Conservation (phyloP, 371 early-diverging fungal genomes). For the Mortierella sp. region DNA sequence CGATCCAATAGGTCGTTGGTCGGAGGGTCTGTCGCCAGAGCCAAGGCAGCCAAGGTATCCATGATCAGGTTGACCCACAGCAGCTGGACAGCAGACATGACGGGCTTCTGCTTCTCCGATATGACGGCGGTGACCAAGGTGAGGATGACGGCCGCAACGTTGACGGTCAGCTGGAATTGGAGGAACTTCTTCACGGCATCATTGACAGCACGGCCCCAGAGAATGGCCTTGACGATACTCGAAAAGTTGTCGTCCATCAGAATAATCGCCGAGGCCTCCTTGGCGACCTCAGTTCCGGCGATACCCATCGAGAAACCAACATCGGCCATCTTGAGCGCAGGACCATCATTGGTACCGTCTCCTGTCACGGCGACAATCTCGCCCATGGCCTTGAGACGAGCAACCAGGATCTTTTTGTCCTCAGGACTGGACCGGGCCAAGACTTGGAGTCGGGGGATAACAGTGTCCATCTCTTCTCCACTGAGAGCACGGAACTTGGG, state of each 20-base stretch:
- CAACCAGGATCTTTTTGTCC: conserved; percentile 80
- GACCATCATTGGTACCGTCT: conserved; percentile 85
- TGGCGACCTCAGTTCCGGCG: conserved; percentile 86
- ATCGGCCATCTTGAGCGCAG: conserved; percentile 85
- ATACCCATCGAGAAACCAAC: conserved; percentile 89
- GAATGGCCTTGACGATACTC: conserved; percentile 79
- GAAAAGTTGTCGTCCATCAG: conserved; percentile 87
- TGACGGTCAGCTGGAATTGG: conserved; percentile 86
- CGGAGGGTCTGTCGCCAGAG: conserved; percentile 83
- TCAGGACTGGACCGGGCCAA: conserved; percentile 83
- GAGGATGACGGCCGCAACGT: conserved; percentile 77
- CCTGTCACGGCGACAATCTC: conserved; percentile 88
- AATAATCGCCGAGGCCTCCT: conserved; percentile 84
- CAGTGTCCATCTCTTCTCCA: conserved; percentile 60
- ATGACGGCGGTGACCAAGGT: conserved; percentile 74
- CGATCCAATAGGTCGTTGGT: conserved; percentile 73
- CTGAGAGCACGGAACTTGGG: conserved; percentile 71
- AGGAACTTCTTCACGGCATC: conserved; percentile 86
- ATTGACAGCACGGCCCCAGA: conserved; percentile 87
- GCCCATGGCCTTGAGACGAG: conserved; percentile 73
- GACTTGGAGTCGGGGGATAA: conserved; percentile 75
- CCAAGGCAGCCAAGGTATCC: conserved; percentile 85
- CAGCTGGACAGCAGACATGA: conserved; percentile 80
- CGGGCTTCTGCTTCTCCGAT: conserved; percentile 62
- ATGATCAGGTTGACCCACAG: conserved; percentile 88